These are phyloP conservation scores for Macrolepiota fuliginosa DNA, from an alignment of 768 basidiomycete genomes.

Conservation along the genomic window DNA sequence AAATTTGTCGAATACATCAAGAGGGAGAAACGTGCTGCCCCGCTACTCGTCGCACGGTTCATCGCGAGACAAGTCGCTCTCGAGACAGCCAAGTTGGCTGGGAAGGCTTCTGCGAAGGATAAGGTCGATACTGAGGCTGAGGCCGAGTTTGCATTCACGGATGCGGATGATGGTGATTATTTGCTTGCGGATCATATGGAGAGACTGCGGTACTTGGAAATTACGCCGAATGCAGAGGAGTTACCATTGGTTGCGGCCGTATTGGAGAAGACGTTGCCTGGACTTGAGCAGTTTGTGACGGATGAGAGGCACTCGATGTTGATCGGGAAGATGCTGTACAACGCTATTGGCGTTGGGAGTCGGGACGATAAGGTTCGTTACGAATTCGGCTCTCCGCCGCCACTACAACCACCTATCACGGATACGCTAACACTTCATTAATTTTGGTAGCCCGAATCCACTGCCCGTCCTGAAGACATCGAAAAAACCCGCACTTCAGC, in stretches of 20 bases:
- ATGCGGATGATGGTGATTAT: slow-evolving; percentile 53
- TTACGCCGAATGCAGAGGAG: slow-evolving; percentile 48
- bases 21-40: slow-evolving; percentile 39
- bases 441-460: slow-evolving; percentile 45
- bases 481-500: slow-evolving; percentile 76
- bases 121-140: slow-evolving; percentile 16
- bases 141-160: slow-evolving; percentile 45
- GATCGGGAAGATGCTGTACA: slow-evolving; percentile 73
- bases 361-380: slow-evolving; percentile 64
- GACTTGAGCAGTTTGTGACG: slow-evolving; percentile 68
- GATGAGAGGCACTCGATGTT: slow-evolving; percentile 60
- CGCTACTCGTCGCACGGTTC: slow-evolving; percentile 67
- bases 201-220: slow-evolving; percentile 64
- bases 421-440: no score
- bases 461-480: slow-evolving; percentile 61
- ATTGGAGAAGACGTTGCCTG: slow-evolving; percentile 61
- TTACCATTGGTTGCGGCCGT: slow-evolving; percentile 49
- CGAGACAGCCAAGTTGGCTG: slow-evolving; percentile 58
- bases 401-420: no score
- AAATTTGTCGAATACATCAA: slow-evolving; percentile 57
- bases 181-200: slow-evolving; percentile 75
- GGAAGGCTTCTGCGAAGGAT: slow-evolving; percentile 1
- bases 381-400: background rate
- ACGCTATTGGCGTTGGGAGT: slow-evolving; percentile 74
- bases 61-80: slow-evolving; percentile 68